Evolutionary conservation across 768 basidiomycete species (phyloP).

Genomic region (Boletus edulis): DNA sequence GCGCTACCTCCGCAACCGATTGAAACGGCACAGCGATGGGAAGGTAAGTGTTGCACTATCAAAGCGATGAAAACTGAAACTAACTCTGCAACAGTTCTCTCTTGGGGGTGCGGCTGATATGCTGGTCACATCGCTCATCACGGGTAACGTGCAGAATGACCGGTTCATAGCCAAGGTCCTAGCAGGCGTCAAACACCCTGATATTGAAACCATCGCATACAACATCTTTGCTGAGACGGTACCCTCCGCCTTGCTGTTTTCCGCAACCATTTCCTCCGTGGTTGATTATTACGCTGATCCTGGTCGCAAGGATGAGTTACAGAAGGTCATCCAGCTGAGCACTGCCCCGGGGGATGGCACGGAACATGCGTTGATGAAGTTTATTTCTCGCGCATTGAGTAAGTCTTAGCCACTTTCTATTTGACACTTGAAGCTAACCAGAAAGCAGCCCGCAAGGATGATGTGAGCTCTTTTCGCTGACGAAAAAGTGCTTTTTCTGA

Average conservation of each 20-base stretch:
- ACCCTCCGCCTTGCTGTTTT: slow-evolving; percentile 55
- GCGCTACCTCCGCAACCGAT: slow-evolving; percentile 20
- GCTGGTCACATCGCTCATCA: slow-evolving; percentile 17
- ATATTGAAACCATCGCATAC: slow-evolving; percentile 40
- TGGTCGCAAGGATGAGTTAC: slow-evolving; percentile 26
- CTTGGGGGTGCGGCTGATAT: slow-evolving; percentile 20
- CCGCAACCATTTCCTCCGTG: slow-evolving; percentile 52
- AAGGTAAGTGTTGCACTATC: slow-evolving; percentile 13
- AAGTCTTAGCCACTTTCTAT: slow-evolving; percentile 16
- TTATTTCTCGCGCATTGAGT: slow-evolving; percentile 49
- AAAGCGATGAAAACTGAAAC: not conserved
- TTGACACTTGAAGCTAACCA: slow-evolving; percentile 27
- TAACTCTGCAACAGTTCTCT: slow-evolving; percentile 11
- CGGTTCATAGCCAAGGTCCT: slow-evolving; percentile 19
- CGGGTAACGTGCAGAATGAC: slow-evolving; percentile 24
- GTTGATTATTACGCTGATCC: slow-evolving; percentile 59
- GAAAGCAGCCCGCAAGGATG: slow-evolving; percentile 29
- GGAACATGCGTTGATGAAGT: slow-evolving; percentile 36
- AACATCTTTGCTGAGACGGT: slow-evolving; percentile 52
- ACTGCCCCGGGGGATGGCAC: slow-evolving; percentile 22
- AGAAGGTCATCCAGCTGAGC: slow-evolving; percentile 40
- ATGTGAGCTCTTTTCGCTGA: slow-evolving; percentile 26
- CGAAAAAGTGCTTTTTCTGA: slow-evolving; percentile 18
- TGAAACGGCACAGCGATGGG: slow-evolving; percentile 18
- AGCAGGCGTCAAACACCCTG: not conserved